Percentiles rank a stretch among this genome's conserved stretches.
Conservation (phyloP, 768 basidiomycete genomes). For the Russula sp. region DNA sequence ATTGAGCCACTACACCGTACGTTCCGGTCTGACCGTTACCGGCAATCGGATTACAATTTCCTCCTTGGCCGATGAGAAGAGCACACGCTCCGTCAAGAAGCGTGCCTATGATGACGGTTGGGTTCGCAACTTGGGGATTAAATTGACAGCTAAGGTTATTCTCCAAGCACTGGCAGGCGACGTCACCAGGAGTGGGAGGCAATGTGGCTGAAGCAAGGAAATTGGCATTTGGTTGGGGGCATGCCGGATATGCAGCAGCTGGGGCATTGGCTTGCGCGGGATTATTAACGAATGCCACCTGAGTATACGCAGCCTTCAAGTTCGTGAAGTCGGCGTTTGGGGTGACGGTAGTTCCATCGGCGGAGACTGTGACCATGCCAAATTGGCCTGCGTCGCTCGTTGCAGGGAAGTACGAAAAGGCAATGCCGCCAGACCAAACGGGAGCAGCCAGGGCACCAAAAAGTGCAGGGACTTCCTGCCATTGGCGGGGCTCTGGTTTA, state of each 20-base stretch:
- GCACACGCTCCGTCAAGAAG: slow-evolving; percentile 64
- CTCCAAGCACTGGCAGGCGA: slow-evolving; percentile 74
- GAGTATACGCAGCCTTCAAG: slow-evolving; percentile 55
- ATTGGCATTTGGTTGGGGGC: slow-evolving; percentile 54
- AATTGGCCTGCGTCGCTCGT: slow-evolving; percentile 65
- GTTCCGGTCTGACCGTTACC: slow-evolving; percentile 66
- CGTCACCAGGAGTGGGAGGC: slow-evolving; percentile 78
- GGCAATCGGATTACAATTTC: slow-evolving; percentile 62
- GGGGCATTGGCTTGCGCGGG: slow-evolving; percentile 56
- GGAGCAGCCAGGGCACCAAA: slow-evolving; percentile 67
- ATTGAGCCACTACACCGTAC: slow-evolving; percentile 72
- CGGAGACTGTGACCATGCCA: slow-evolving; percentile 76
- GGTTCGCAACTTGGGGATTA: slow-evolving; percentile 55
- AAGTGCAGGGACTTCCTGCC: slow-evolving; percentile 73
- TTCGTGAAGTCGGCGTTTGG: slow-evolving; percentile 61
- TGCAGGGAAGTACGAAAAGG: slow-evolving; percentile 88
- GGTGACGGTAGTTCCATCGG: slow-evolving; percentile 60
- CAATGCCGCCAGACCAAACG: slow-evolving; percentile 85
- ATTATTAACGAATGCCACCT: slow-evolving; percentile 52
- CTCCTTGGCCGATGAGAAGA: slow-evolving; percentile 54
- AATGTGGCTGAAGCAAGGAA: slow-evolving; percentile 63
- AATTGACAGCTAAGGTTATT: slow-evolving; percentile 67
- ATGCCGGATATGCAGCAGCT: slow-evolving; percentile 44
- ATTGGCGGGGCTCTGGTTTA: slow-evolving; percentile 54
- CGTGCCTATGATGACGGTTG: slow-evolving; percentile 51